Conservation (phyloP, 768 basidiomycete genomes). For the Naganishia vaughanmartiniae region DNA sequence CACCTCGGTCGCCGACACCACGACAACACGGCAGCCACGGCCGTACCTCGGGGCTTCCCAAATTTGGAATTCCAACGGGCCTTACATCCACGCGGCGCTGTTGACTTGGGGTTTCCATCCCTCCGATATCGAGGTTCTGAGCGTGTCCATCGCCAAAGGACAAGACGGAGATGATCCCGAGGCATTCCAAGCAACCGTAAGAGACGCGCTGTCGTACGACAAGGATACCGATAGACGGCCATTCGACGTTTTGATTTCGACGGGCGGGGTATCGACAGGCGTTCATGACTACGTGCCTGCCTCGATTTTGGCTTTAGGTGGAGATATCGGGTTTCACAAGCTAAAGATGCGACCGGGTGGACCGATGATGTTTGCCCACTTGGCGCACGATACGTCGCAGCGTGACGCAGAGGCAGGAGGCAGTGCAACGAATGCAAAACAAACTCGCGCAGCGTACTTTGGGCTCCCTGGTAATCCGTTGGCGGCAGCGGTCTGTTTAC, state of each 20-base stretch:
- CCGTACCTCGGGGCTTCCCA: slow-evolving; percentile 19
- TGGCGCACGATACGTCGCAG: background rate
- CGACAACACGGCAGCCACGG: background rate
- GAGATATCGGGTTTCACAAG: slow-evolving; percentile 25
- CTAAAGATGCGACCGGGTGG: slow-evolving; percentile 23
- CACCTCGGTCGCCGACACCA: background rate
- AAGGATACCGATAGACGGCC: background rate
- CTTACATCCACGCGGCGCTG: slow-evolving; percentile 15
- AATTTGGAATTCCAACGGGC: slow-evolving; percentile 30
- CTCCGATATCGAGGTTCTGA: background rate
- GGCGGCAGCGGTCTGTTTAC: slow-evolving; percentile 25
- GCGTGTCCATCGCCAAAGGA: background rate
- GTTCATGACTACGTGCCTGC: slow-evolving; percentile 28
- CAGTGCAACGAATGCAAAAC: background rate
- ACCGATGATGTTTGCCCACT: slow-evolving; percentile 27
- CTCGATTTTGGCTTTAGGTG: slow-evolving; percentile 23
- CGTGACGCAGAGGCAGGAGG: background rate
- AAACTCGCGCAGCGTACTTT: slow-evolving; percentile 17
- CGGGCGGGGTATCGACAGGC: slow-evolving; percentile 27
- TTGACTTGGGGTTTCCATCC: slow-evolving; percentile 21
- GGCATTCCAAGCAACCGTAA: background rate
- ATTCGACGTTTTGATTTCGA: slow-evolving; percentile 25
- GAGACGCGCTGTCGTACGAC: background rate
- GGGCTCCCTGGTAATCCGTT: slow-evolving; percentile 28
- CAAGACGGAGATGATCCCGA: slow-evolving; percentile 5